A percentile compares a stretch with the other conserved stretches of the same genome.
These are phyloP conservation scores for Puya raimondii DNA, from an alignment of 176 grass and related monocot genomes.

Conservation along the genomic window DNA sequence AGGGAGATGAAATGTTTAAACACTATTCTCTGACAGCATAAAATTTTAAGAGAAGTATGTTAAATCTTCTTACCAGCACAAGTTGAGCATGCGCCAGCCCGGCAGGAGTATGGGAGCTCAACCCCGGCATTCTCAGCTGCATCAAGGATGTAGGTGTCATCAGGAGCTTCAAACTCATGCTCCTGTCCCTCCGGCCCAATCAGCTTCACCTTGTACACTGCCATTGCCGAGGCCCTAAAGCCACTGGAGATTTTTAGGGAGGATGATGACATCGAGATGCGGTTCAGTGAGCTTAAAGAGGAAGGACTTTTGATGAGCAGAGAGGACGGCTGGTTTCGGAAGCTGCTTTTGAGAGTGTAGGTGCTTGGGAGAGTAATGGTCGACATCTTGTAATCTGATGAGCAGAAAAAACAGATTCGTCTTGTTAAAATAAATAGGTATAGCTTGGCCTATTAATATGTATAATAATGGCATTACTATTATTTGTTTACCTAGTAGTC, in stretches of 20 bases:
- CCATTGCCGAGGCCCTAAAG: slow-evolving; percentile 41
- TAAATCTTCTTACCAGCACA: slow-evolving; percentile 51
- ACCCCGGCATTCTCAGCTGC: slow-evolving; percentile 49
- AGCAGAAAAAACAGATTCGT: neutral
- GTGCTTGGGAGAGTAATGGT: slow-evolving; percentile 28
- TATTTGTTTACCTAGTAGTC: too few species aligned
- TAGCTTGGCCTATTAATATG: neutral
- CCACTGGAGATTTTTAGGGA: slow-evolving; percentile 36
- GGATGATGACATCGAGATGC: slow-evolving; percentile 13
- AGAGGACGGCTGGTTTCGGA: slow-evolving; percentile 19
- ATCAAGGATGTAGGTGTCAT: slow-evolving; percentile 78
- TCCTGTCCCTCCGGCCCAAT: slow-evolving; percentile 44
- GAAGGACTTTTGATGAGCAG: slow-evolving; percentile 22
- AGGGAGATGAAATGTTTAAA: too few species aligned
- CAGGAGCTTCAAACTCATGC: slow-evolving; percentile 55
- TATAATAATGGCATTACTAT: neutral
- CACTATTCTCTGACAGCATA: too few species aligned
- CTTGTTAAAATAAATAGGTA: neutral
- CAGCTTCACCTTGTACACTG: slow-evolving; percentile 78
- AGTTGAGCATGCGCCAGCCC: slow-evolving; percentile 78
- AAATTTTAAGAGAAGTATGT: too few species aligned
- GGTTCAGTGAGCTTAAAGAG: slow-evolving; percentile 38
- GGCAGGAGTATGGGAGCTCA: slow-evolving; percentile 84
- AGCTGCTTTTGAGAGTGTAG: slow-evolving; percentile 26
- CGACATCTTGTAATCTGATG: slow-evolving; percentile 43